Evolutionary conservation across 75 land plant species (phyloP).

Genomic region (Ceratopteris richardii): DNA sequence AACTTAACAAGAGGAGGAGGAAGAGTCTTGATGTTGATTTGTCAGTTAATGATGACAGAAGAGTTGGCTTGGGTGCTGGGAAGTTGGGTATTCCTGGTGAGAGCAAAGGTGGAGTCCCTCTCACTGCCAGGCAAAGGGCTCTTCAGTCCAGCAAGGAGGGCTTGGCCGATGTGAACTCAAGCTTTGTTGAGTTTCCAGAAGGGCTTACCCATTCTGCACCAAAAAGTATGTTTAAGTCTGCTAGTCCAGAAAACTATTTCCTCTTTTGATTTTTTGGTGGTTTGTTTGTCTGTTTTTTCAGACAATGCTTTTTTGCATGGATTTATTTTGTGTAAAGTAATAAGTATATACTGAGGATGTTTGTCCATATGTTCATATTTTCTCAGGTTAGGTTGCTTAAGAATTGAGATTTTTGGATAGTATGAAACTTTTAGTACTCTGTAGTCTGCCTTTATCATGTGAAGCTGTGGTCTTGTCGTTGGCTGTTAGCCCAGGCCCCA

Average conservation of each 20-base stretch:
- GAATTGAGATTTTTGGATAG: too few species aligned
- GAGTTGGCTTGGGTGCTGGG: background rate
- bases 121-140: constrained; percentile 40
- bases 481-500: too few species aligned
- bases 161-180: constrained; percentile 17
- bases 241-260: background rate
- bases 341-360: too few species aligned
- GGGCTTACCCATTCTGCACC: constrained; percentile 21
- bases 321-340: too few species aligned
- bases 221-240: constrained; percentile 18
- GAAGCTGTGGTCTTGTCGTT: too few species aligned
- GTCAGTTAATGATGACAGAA: constrained; percentile 3
- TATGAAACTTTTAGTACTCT: too few species aligned
- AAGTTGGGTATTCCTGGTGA: background rate
- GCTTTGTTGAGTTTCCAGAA: constrained; percentile 41
- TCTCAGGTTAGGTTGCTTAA: too few species aligned
- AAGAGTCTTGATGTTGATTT: constrained; percentile 5
- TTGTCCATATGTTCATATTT: too few species aligned
- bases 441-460: too few species aligned
- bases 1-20: constrained; percentile 7
- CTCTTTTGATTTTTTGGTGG: constrained; percentile 1
- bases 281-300: background rate
- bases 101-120: constrained; percentile 10
- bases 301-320: background rate
- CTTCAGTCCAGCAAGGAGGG: constrained; percentile 34